Percentiles rank a stretch among this genome's conserved stretches.
Conservation (phyloP, 2,329 filamentous ascomycete genomes). For the Cladophialophora carrionii region DNA sequence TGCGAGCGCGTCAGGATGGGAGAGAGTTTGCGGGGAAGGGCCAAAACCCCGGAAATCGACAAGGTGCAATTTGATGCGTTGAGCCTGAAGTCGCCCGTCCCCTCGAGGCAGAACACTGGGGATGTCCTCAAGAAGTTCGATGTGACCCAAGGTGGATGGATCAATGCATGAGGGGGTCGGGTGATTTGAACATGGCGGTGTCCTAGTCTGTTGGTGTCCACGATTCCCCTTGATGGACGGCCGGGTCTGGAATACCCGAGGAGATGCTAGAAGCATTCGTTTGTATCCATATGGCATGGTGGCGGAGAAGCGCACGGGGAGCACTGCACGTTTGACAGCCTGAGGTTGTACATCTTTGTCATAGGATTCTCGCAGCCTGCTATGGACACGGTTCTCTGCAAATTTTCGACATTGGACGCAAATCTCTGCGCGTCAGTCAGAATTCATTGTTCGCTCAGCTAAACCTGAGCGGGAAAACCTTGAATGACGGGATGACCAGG, state of each 20-base stretch:
- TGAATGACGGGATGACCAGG: constrained; percentile 2
- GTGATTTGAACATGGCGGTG: neutral
- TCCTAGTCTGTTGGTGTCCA: neutral
- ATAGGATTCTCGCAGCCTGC: constrained; percentile 16
- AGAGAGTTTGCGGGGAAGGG: constrained; percentile 33
- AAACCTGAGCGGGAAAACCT: neutral
- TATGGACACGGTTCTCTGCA: neutral
- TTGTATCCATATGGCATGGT: constrained; percentile 7
- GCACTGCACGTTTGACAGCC: neutral
- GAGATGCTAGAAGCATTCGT: constrained; percentile 9
- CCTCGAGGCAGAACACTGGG: constrained; percentile 28
- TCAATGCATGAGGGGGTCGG: constrained; percentile 20
- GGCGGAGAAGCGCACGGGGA: constrained; percentile 19
- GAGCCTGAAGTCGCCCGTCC: constrained; percentile 19
- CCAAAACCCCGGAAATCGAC: constrained; percentile 16
- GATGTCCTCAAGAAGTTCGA: constrained; percentile 28
- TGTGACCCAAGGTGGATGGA: constrained; percentile 32
- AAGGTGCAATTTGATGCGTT: constrained; percentile 23
- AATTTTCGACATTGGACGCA: neutral
- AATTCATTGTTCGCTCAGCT: neutral
- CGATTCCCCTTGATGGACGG: neutral
- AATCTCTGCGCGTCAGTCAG: constrained; percentile 7
- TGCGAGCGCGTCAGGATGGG: constrained; percentile 53
- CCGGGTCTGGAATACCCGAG: constrained; percentile 14
- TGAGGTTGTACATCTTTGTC: constrained; percentile 32